Evolutionary conservation across 257 asterid species (phyloP), one percentile per base, ranked within the genome.

Genomic region (Nicotiana knightiana): DNA sequence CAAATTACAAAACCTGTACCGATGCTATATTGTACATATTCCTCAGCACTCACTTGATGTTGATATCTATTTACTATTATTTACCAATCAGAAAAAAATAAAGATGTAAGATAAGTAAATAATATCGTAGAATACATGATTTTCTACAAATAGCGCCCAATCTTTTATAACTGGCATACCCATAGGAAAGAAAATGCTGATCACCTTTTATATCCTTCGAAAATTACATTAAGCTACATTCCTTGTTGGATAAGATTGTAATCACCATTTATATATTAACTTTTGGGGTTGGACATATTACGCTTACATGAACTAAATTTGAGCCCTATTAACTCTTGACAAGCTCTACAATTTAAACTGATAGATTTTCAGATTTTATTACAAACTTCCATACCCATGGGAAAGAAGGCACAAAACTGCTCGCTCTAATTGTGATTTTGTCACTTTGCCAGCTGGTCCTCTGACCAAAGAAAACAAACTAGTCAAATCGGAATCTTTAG

Each of bases 331-430:
- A 13, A 53, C 21, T 21, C 59, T 70, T 37, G 39, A 67, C 32
- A 67, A 24, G 35, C 37, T 9, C 13, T 11, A 46, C 48, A 11
- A 71, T 46, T 71, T 21, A 71, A 6, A 46, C 37, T 24, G 21
- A 71, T 43, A 46, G 24, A 46, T 21, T 71, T 71, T 57, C 24
- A 4, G 21, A 21, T 21, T 11, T 12, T 68, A 68, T 37, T 39
- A 39, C 77, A 70, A 67, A 37, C 33, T 67, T 67, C 32, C 76
- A 67, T 67, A 18, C 76, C 75, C 76, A 67, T 68, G 77, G 30
- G 33, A 39, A 68, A 39, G 57, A n/a, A 68, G 24, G 55, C 77
- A 39, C 12, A 68, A 68, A 68, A 68, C n/a, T 68, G 37, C 59
- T 71, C 61, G 24, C 39, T 9, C 61, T 46, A 46, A 46, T 71